Percentiles rank a stretch among this genome's conserved stretches.
These are phyloP conservation scores for Forsythia suspensa DNA, from an alignment of 257 asterid genomes.

Conservation along the genomic window DNA sequence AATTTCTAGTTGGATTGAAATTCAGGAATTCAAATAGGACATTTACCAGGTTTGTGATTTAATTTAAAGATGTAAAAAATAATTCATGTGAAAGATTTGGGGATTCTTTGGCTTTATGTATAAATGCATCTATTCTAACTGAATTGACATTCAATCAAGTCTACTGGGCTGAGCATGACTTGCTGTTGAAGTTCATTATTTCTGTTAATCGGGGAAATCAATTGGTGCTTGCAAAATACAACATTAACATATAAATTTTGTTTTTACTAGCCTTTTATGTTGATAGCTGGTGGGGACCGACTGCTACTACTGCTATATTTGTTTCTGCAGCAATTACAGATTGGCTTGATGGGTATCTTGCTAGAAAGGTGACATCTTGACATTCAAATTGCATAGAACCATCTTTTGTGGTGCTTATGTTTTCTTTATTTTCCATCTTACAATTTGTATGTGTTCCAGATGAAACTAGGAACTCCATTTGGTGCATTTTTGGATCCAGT, in stretches of 20 bases:
- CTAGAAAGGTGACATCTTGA: constrained; percentile 70
- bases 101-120: not conserved
- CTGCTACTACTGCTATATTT: constrained; percentile 79
- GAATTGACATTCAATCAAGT: not conserved
- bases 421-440: constrained; percentile 18
- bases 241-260: constrained; percentile 24
- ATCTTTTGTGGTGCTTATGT: constrained; percentile 1
- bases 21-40: not conserved
- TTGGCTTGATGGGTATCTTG: constrained; percentile 99
- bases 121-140: not conserved
- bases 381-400: constrained; percentile 9
- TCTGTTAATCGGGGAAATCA: too few relatives aligned
- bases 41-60: not conserved
- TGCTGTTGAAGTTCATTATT: not conserved
- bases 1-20: not conserved
- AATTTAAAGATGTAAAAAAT: not conserved
- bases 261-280: constrained; percentile 69
- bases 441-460: constrained; percentile 46
- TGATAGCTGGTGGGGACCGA: constrained; percentile 92
- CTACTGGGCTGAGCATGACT: not conserved
- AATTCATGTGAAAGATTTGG: not conserved
- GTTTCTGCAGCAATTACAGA: constrained; percentile 88
- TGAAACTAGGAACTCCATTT: constrained; percentile 89
- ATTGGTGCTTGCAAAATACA: not conserved
- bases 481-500: constrained; percentile 99